Base-by-base conservation (phyloP, 345 rosid species). In the Populus ilicifolia region DNA sequence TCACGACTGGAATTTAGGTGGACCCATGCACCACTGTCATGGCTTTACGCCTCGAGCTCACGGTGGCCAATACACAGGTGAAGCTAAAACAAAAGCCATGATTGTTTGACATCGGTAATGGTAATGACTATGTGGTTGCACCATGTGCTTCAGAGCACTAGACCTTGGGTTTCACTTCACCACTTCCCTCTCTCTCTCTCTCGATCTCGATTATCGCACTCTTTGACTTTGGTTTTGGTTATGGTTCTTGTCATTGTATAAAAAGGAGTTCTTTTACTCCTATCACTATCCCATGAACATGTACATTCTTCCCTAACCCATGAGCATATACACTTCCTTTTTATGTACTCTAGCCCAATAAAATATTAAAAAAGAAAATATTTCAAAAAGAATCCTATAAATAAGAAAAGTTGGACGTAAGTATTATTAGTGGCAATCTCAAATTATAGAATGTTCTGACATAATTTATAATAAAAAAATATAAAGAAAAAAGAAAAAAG, bases 91-190 rank as follows among this genome's bases (percentile, higher is more conserved):
- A 12, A 52, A 52, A 52, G 59, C 23, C n/a, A 54, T 7, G 54
- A 48, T 48, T 48, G 16, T 48, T 16, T 20, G 20, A 2, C 61
- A 54, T 54, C 9, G 61, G 61, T 54, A 54, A 54, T 20, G 61
- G 61, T 21, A 25, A 21, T 54, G 61, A 18, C 56, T 50, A 1
- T 18, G 21, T 52, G 59, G n/a, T 21, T 54, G 62, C 13, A 54
- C 67, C 72, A 62, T 25, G n/a, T 39, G 80, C 79, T 74, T 78
- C 84, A 21, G 29, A 71, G 77, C 74, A 78, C 84, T 12, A 78
- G 54, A 7, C 72, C 70, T 82, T 20, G 84, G 69, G 79, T n/a
- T 74, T 74, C 76, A 56, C 74, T 8, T 10, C 63, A n/a, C 27
- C 46, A 39, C 8, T 39, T 6, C 10, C 8, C 8, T 2, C 2